Evolutionary conservation across 495 filamentous ascomycete genomes (phyloP).

Genomic region (Penicillium psychrofluorescens): DNA sequence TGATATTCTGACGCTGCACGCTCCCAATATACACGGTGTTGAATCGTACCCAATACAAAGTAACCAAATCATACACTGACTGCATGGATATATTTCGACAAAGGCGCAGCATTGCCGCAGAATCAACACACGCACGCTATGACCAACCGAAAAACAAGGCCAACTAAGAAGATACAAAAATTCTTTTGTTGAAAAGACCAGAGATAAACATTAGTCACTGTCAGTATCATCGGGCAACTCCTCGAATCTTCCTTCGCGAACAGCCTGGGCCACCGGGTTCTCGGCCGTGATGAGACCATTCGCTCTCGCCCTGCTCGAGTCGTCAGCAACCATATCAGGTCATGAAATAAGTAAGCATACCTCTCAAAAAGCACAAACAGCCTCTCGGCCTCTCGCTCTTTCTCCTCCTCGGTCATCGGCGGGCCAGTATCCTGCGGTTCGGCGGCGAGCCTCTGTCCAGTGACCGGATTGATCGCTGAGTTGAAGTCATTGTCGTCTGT

Average conservation of each 20-base stretch:
- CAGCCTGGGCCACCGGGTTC: constrained; percentile 75
- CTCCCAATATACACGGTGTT: too few relatives aligned
- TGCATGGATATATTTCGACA: too few relatives aligned
- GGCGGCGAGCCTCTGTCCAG: constrained; percentile 71
- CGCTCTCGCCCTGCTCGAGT: constrained; percentile 56
- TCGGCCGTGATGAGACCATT: constrained; percentile 78
- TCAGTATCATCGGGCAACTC: constrained; percentile 47
- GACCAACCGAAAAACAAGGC: too few relatives aligned
- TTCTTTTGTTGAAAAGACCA: too few relatives aligned
- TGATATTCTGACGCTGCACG: too few relatives aligned
- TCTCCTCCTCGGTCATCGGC: constrained; percentile 86
- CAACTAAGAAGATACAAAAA: too few relatives aligned
- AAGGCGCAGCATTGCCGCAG: too few relatives aligned
- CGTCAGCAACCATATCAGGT: constrained; percentile 8
- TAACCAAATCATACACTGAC: too few relatives aligned
- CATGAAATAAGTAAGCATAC: constrained; percentile 26
- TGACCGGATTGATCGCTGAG: constrained; percentile 70
- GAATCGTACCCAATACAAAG: too few relatives aligned
- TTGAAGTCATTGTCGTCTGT: constrained; percentile 20
- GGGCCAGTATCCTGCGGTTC: constrained; percentile 51
- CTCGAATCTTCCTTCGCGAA: constrained; percentile 71
- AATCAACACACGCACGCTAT: too few relatives aligned
- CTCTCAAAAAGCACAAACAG: constrained; percentile 94
- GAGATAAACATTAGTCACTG: constrained; percentile 21
- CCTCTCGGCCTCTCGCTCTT: constrained; percentile 84